A percentile compares a stretch with the other conserved stretches of the same genome.
Evolutionary conservation across 2,329 filamentous ascomycete genomes (phyloP).

Genomic region (Botrytis deweyae): DNA sequence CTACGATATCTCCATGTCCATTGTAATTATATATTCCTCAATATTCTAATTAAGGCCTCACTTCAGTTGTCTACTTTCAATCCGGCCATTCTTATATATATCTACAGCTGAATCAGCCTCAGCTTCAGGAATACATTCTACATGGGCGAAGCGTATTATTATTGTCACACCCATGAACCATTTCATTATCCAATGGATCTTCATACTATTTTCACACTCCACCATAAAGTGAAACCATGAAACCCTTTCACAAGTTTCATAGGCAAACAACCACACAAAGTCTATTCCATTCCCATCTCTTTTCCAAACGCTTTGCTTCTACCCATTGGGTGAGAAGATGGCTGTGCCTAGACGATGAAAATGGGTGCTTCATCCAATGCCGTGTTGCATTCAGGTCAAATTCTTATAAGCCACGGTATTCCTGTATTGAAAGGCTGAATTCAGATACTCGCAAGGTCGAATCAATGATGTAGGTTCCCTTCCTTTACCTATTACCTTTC

Average conservation of each 20-base stretch:
- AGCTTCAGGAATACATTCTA: constrained; percentile 1
- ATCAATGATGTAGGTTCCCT: constrained; percentile 1
- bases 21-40: not conserved
- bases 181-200: not conserved
- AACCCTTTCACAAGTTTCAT: constrained; percentile 16
- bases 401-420: not conserved
- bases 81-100: not conserved
- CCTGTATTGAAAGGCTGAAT: not conserved
- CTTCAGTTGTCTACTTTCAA: not conserved
- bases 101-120: constrained; percentile 4
- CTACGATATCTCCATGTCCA: not conserved
- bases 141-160: not conserved
- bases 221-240: constrained; percentile 12
- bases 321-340: constrained; percentile 1
- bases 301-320: not conserved
- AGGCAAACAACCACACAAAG: not conserved
- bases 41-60: not conserved
- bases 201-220: not conserved
- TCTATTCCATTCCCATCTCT: not conserved
- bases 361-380: constrained; percentile 6
- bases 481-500: not conserved
- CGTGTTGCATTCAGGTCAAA: not conserved
- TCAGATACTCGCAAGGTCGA: not conserved
- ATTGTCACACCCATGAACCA: constrained; percentile 6
- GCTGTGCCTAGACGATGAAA: not conserved